Evolutionary conservation across 1,284 basidiomycete genomes (phyloP), one percentile per base, ranked within the genome.

Genomic region (Ustilago sp.): DNA sequence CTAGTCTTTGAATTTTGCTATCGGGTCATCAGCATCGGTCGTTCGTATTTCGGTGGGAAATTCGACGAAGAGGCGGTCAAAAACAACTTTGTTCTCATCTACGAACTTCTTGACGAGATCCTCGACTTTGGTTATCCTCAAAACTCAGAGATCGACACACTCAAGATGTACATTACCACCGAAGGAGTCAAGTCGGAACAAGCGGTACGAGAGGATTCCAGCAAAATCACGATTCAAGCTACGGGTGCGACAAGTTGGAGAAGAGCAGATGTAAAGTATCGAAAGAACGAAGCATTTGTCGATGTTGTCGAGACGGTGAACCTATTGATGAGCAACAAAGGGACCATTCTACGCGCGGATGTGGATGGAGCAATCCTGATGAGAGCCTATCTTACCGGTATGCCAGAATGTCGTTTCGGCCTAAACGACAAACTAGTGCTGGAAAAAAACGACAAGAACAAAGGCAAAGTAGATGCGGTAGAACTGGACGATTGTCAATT

Each of bases 51-150:
- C 88, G 94, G 95, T 59, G 94, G 95, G 60, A 98, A 98, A 87
- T 91, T 99, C 19, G 95, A 98, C 85, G 97, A 99, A 86, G 97
- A 98, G 86, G 68, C 70, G 31, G 92, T 99, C 80, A 99, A 99
- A 91, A 98, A 97, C 87, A 99, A 99, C 88, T 99, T 99, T 88
- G 77, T 83, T 41, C 58, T 83, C 9, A 72, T 85, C 55, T 84
- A 85, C 74, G 83, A 86, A 72, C 69, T 85, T 28, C 58, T 84
- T 11, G 85, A 84, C 41, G 80, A 99, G 88, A 97, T 98, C 86
- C 91, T 94, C 84, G 96, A 99, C 88, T 99, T 98, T 88, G 96
- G 97, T 47, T 99, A 96, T 87, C 96, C 96, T n/a, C 97, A 99
- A 87, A 99, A 98, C 86, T 96, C 94, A 77, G 96, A 99, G 87